phyloP scores from a whole-genome alignment of 148 eudicot species.

The Camellia lanceoleosa region DNA sequence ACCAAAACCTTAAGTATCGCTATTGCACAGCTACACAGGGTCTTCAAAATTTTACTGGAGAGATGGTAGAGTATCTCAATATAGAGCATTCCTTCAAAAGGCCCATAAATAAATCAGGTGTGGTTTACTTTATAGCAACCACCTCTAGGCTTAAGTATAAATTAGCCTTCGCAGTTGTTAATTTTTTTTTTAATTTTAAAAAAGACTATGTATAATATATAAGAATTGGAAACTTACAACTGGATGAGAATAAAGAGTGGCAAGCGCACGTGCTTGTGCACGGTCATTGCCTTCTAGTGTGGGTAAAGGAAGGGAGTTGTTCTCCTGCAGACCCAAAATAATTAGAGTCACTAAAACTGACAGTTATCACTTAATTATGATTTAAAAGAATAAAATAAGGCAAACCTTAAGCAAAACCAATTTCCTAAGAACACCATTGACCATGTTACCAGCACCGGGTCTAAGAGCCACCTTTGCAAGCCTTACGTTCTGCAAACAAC shows the following conservation, averaged over 20 bases:
- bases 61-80: not conserved
- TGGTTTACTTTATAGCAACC: not conserved
- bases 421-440: conserved; percentile 89
- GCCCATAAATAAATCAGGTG: not conserved
- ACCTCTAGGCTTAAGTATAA: not conserved
- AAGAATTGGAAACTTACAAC: conserved; percentile 59
- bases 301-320: conserved; percentile 72
- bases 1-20: conserved; percentile 1
- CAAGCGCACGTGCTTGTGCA: conserved; percentile 82
- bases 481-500: conserved; percentile 67
- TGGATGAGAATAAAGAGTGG: conserved; percentile 94
- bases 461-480: conserved; percentile 92
- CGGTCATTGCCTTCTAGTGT: conserved; percentile 80
- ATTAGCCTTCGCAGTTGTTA: not conserved
- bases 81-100: not conserved
- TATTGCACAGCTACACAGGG: not conserved
- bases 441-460: conserved; percentile 98
- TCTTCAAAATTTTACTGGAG: not conserved
- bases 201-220: not conserved
- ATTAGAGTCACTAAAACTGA: conserved; percentile 7
- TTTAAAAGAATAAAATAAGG: not conserved
- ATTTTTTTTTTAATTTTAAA: no score
- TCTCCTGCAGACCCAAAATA: conserved; percentile 52
- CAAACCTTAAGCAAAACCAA: conserved; percentile 66
- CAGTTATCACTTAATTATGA: not conserved